Evolutionary conservation across 1,284 basidiomycete species (phyloP).

Genomic region (Agroathelia rolfsii): DNA sequence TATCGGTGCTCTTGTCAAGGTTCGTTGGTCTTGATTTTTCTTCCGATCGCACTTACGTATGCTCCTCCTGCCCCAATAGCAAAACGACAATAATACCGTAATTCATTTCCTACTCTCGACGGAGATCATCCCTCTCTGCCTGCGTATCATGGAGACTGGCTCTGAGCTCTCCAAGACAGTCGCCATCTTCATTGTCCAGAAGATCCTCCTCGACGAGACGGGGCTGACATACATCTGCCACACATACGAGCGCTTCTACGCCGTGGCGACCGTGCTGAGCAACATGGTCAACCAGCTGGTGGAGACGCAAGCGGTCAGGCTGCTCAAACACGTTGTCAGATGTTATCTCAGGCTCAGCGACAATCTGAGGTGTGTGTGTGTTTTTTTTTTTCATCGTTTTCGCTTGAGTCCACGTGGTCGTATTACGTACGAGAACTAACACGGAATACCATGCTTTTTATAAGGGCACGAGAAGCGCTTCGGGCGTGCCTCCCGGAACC

Average conservation of each 20-base stretch:
- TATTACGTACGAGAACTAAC: too few species aligned
- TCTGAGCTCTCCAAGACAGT: slow-evolving; percentile 99
- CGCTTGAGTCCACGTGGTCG: slow-evolving; percentile 11
- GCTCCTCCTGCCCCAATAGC: slow-evolving; percentile 32
- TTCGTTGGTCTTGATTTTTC: slow-evolving; percentile 18
- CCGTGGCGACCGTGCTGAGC: slow-evolving; percentile 94
- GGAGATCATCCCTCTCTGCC: slow-evolving; percentile 98
- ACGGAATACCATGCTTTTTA: too few species aligned
- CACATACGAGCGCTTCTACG: slow-evolving; percentile 99
- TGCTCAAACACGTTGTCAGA: slow-evolving; percentile 96
- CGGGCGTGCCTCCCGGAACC: slow-evolving; percentile 97
- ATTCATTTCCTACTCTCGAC: slow-evolving; percentile 99
- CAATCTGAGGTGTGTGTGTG: slow-evolving; percentile 80
- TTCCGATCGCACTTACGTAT: slow-evolving; percentile 6
- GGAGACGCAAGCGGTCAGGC: slow-evolving; percentile 92
- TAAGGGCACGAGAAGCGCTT: slow-evolving; percentile 89
- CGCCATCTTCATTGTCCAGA: slow-evolving; percentile 99
- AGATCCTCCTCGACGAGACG: slow-evolving; percentile 96
- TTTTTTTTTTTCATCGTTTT: slow-evolving; percentile 7
- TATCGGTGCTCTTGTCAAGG: slow-evolving; percentile 97
- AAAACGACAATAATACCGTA: slow-evolving; percentile 98
- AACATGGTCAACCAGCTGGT: slow-evolving; percentile 98
- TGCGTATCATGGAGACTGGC: slow-evolving; percentile 99
- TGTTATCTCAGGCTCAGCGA: slow-evolving; percentile 96
- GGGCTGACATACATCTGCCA: slow-evolving; percentile 98